Conservation (phyloP, 164 flowering plant genomes). For the Umbilicus rupestris region DNA sequence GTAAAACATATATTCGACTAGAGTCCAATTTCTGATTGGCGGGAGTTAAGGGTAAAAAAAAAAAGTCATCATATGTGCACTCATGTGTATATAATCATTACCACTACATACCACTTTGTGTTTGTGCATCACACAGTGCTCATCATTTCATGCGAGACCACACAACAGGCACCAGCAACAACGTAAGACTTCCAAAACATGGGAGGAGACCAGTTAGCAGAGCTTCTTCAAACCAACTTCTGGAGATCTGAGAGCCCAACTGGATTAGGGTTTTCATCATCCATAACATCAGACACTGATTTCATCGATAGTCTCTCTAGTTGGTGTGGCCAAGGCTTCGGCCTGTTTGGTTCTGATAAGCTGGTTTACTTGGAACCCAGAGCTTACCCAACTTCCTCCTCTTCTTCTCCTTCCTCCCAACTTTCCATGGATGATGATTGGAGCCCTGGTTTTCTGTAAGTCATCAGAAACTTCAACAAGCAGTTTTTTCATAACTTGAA, state of each 20-base stretch:
- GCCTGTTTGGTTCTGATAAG: background rate
- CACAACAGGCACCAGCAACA: background rate
- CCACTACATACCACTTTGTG: background rate
- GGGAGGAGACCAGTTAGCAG: background rate
- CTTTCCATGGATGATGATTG: background rate
- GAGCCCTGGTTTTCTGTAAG: background rate
- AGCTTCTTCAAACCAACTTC: background rate
- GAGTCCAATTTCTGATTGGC: too few species aligned
- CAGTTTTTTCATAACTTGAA: background rate
- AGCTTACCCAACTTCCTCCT: background rate
- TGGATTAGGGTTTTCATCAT: background rate
- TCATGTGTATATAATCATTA: slow-evolving; percentile 2
- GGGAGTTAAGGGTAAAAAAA: too few species aligned
- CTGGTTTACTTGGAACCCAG: background rate
- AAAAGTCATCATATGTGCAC: too few species aligned
- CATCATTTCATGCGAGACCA: background rate
- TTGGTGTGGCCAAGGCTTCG: background rate
- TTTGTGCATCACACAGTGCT: slow-evolving; percentile 2
- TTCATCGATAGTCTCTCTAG: background rate
- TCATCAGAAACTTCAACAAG: background rate
- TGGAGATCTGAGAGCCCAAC: background rate
- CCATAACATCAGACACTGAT: background rate
- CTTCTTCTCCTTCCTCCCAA: background rate
- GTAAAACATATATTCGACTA: too few species aligned
- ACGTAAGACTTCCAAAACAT: background rate